These are phyloP conservation scores for Chamaecyparis obtusa DNA, from an alignment of 75 land plant genomes.

Conservation along the genomic window DNA sequence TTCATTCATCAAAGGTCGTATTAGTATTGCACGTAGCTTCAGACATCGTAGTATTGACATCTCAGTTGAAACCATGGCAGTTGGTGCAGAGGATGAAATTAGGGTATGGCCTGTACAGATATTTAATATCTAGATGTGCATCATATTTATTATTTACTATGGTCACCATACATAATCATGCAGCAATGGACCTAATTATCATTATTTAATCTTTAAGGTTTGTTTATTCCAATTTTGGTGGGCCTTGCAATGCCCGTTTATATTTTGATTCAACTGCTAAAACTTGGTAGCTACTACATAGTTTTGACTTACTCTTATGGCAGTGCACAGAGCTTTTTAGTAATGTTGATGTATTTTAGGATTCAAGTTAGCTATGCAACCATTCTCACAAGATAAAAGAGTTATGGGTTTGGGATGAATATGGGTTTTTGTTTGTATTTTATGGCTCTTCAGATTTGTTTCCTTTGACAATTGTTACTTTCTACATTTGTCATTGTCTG, in stretches of 20 bases:
- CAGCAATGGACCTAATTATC: neutral
- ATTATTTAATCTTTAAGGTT: neutral
- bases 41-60: constrained; percentile 87
- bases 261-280: neutral
- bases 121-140: constrained; percentile 33
- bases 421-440: neutral
- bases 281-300: neutral
- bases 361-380: neutral
- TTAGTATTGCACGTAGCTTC: constrained; percentile 75
- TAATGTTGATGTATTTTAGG: neutral
- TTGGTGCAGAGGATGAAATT: constrained; percentile 38
- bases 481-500: too few relatives aligned
- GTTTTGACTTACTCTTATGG: neutral
- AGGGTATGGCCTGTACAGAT: constrained; percentile 74
- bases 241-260: neutral
- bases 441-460: neutral
- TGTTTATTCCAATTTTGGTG: neutral
- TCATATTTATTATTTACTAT: neutral
- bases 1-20: constrained; percentile 39
- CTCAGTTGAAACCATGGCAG: constrained; percentile 65
- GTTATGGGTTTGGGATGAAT: neutral
- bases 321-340: neutral
- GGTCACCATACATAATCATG: neutral
- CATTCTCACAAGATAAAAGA: neutral
- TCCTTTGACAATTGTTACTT: neutral